phyloP scores from a whole-genome alignment of 305 asterid genomes.

The Ilex paraguariensis region DNA sequence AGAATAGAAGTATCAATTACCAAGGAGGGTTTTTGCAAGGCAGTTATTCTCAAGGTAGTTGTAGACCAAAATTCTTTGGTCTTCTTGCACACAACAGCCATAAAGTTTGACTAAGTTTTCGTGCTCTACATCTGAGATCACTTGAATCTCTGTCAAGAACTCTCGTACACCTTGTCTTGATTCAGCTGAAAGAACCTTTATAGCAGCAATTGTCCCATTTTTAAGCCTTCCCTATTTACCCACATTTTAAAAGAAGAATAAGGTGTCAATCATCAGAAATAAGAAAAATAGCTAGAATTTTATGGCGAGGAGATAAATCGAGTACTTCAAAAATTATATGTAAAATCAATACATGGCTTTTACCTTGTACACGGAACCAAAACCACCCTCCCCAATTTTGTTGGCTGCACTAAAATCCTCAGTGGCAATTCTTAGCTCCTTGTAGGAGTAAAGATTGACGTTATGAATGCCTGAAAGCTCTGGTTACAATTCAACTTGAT shows the following conservation, averaged over 20 bases:
- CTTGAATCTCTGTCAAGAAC: conserved; percentile 87
- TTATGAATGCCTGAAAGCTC: background rate
- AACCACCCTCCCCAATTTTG: background rate
- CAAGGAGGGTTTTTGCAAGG: conserved; percentile 79
- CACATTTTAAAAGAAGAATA: too few species aligned
- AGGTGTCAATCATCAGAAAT: too few species aligned
- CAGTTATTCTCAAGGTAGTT: conserved; percentile 87
- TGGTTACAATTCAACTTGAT: background rate
- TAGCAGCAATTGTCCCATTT: conserved; percentile 76
- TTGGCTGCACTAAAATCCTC: background rate
- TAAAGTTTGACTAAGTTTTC: conserved; percentile 80
- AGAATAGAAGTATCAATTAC: conserved; percentile 30
- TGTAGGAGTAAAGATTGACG: background rate
- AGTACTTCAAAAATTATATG: too few species aligned
- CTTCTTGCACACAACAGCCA: conserved; percentile 83
- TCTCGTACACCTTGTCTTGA: conserved; percentile 80
- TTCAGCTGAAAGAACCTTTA: conserved; percentile 78
- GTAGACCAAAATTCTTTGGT: conserved; percentile 84
- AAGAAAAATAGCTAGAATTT: too few species aligned
- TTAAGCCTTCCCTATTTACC: conserved; percentile 61
- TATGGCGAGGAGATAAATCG: too few species aligned
- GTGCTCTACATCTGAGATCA: conserved; percentile 75
- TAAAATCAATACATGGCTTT: too few species aligned
- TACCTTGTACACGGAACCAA: background rate
- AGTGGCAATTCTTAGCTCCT: background rate